Conservation (phyloP, 2,329 filamentous ascomycete genomes). For the Trichoderma atrobrunneum region DNA sequence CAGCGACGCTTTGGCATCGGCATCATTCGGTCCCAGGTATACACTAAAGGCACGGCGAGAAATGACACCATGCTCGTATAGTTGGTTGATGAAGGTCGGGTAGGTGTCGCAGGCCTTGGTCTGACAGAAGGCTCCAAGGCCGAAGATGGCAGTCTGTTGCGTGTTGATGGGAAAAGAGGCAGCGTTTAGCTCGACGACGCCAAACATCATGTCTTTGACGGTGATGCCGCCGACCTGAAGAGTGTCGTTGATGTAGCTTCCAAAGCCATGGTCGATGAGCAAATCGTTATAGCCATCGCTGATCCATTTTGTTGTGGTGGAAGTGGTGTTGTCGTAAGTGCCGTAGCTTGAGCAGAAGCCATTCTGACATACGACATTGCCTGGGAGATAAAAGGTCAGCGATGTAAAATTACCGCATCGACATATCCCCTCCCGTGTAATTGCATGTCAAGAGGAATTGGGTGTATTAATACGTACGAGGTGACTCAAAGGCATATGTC, state of each 20-base stretch:
- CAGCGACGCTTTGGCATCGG: neutral
- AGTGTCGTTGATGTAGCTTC: slow-evolving; percentile 20
- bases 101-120: slow-evolving; percentile 10
- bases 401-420: neutral
- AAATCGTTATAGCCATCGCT: slow-evolving; percentile 14
- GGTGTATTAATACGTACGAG: neutral
- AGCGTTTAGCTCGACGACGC: slow-evolving; percentile 10
- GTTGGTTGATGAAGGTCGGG: slow-evolving; percentile 17
- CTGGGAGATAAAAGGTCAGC: neutral
- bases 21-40: slow-evolving; percentile 18
- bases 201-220: slow-evolving; percentile 17
- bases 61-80: slow-evolving; percentile 15
- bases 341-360: slow-evolving; percentile 18
- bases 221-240: slow-evolving; percentile 9
- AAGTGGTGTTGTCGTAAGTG: slow-evolving; percentile 20
- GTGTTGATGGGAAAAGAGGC: neutral
- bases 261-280: slow-evolving; percentile 18
- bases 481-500: slow-evolving; percentile 19
- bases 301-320: slow-evolving; percentile 14
- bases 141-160: slow-evolving; percentile 19
- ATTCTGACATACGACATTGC: slow-evolving; percentile 15
- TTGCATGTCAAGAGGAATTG: neutral
- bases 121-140: slow-evolving; percentile 18
- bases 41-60: slow-evolving; percentile 19
- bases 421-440: neutral